Base-by-base conservation (phyloP, 2,329 filamentous ascomycete genomes). In the Drechslera avenae region DNA sequence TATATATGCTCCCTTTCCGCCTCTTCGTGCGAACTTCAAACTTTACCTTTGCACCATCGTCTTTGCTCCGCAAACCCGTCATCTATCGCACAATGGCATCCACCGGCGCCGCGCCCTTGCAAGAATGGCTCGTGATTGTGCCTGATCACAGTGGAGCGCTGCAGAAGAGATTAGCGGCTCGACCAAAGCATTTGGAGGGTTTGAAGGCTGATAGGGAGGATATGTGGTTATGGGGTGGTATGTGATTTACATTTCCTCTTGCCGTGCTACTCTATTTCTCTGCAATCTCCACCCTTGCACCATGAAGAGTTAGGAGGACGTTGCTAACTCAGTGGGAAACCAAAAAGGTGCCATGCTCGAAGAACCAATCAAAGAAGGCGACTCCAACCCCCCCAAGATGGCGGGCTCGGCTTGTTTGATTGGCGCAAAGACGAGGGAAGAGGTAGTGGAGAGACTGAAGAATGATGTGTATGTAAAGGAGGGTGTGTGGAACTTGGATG, bases 401-500 rank as follows among this genome's bases (percentile, higher is more conserved):
- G 83, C 84, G 57, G 91, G 90, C 34, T 91, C 87, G 69, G 83
- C 86, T 14, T 76, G 94, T 66, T 78, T 95, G 21, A 78, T 84
- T 32, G 73, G 83, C 23, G 90, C 88, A 6, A 81, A 84, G 55
- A 86, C 81, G 7, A 84, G 82, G 63, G 87, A 91, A 57, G 87
- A 91, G 69, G 83, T 90, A 2, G 70, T 87, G 33, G 81, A 87
- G 62, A 67, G 82, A 43, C 71, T 96, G 39, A 83, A 82, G 72
- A 80, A 83, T 40, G 91, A 96, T 75, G 77, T 91, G 8, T 96
- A 96, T 75, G 78, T 81, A 8, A 80, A 76, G 53, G 79, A 74
- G 35, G 89, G 86, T 0, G 91, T 95, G 7, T 96, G 91, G 91
- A 90, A 96, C 77, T 59, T 68, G 65, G 69, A 72, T 8, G 79